Base-by-base conservation (phyloP, 305 asterid genomes). In the Rubia peregrina region DNA sequence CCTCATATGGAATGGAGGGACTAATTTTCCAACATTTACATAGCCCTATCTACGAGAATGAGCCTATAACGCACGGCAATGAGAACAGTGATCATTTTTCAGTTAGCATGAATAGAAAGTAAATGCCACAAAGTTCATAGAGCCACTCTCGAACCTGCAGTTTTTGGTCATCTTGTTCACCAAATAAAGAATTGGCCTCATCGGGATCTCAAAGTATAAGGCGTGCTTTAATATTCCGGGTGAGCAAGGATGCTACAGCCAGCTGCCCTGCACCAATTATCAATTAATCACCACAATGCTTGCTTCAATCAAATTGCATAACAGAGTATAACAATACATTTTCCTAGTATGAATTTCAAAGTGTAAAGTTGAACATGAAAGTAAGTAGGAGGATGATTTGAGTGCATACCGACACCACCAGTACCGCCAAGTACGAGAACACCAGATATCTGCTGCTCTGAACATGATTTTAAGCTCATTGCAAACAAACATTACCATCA, bases 341-440 rank as follows among this genome's bases (percentile, higher is more conserved):
- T 26, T 26, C 30, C 30, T 26, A 26, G 30, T 2, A 26, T 5
- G 24, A 22, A 67, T 26, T 16, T 4, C n/a, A 21, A 33, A 33
- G 3, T 49, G 11, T 46, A 14, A 42, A 0, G 9, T 44, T 1
- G 13, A 40, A 63, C 12, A 12, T 16, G 12, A 11, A 26, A 26
- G 30, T 0, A 33, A 33, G 59, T 48, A 48, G 17, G 57, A 51
- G 59, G 13, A 17, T 33, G 13, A 51, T 51, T 17, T 17, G 4
- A 64, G 46, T 69, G 12, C 70, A 71, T 88, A 92, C 98, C 98
- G 72, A 92, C 98, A 38, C 97, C 97, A 19, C 98, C 98, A 51
- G 95, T 83, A 80, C 92, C 97, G 36, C 98, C 98, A 79, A 87
- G 85, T 26, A 92, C 97, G 69, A 90, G 96, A 79, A 92, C 96